Base-by-base conservation (phyloP, 164 flowering plant genomes). In the Aristolochia fimbriata region DNA sequence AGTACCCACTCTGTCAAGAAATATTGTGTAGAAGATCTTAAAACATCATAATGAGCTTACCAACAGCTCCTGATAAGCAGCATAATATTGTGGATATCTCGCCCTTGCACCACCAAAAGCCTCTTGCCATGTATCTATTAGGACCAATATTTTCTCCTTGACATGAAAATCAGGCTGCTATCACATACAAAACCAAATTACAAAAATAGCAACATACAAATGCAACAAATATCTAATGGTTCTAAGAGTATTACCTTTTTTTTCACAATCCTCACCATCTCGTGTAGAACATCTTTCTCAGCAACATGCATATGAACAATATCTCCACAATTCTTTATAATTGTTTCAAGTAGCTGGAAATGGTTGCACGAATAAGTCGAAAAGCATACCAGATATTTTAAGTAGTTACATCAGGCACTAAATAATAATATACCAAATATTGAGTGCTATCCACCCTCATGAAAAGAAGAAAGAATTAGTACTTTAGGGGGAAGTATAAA, bases 51-150 rank as follows among this genome's bases (percentile, higher is more conserved):
- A 3, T 10, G 62, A 51, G 47, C 73, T 15, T 77, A 93, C 98
- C 97, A 90, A 74, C 66, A 93, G 78, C 73, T 86, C 97, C 68
- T 93, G 92, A 78, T 88, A 93, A 62, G 92, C 98, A 49, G 79
- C 81, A 80, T 77, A 86, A 60, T 79, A 93, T 64, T 93, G 97
- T 15, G 97, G 96, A 80, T 90, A 87, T 85, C 96, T 83, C 65
- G 91, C 94, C 67, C 96, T 84, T 60, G 96, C 70, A 65, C 99
- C 98, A 52, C 98, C 99, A 77, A 93, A 93, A 60, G 97, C 94
- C 77, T 93, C 99, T 86, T 93, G 97, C 99, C 99, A 93, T 19
- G 94, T 88, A 73, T 93, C 99, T 68, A 93, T 76, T 22, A 90
- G 84, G 68, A 76, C 77, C 66, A 93, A 63, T 77, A 93, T 86